These are phyloP conservation scores for Wickerhamiella galacta DNA, from an alignment of 805 yeast genomes.

Conservation along the genomic window DNA sequence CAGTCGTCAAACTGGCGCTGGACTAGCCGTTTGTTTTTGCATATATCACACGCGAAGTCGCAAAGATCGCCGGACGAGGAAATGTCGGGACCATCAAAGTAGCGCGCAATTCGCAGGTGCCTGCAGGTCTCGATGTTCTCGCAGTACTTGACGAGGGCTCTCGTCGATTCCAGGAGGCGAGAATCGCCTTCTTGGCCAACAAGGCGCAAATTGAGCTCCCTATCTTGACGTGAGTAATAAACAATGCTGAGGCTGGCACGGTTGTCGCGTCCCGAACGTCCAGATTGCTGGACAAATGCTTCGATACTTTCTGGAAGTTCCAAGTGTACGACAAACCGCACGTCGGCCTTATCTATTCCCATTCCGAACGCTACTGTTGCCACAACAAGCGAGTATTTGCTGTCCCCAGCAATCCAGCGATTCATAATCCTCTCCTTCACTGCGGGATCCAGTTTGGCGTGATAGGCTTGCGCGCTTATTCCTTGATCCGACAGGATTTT, in stretches of 20 bases:
- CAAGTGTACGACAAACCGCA: conserved; percentile 76
- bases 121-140: conserved; percentile 25
- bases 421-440: conserved; percentile 46
- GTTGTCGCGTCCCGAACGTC: conserved; percentile 97
- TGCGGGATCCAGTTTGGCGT: conserved; percentile 70
- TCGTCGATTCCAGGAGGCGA: conserved; percentile 15
- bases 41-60: conserved; percentile 68
- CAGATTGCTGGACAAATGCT: conserved; percentile 95
- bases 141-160: conserved; percentile 46
- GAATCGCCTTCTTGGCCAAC: conserved; percentile 56
- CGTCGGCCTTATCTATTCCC: conserved; percentile 97
- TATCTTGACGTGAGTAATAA: conserved; percentile 46
- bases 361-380: conserved; percentile 98
- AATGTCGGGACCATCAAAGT: conserved; percentile 29
- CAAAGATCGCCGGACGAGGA: conserved; percentile 35
- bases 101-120: conserved; percentile 11
- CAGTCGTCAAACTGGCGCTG: conserved; percentile 8
- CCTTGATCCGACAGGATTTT: conserved; percentile 42
- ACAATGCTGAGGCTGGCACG: conserved; percentile 64
- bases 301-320: conserved; percentile 81
- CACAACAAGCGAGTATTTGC: conserved; percentile 52
- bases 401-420: conserved; percentile 56
- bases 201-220: conserved; percentile 70
- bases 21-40: conserved; percentile 23
- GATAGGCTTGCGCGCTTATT: conserved; percentile 56